A percentile compares a stretch with the other conserved stretches of the same genome.
These are phyloP conservation scores for Closterium sp. DNA, from an alignment of 139 green algal species.

Conservation along the genomic window DNA sequence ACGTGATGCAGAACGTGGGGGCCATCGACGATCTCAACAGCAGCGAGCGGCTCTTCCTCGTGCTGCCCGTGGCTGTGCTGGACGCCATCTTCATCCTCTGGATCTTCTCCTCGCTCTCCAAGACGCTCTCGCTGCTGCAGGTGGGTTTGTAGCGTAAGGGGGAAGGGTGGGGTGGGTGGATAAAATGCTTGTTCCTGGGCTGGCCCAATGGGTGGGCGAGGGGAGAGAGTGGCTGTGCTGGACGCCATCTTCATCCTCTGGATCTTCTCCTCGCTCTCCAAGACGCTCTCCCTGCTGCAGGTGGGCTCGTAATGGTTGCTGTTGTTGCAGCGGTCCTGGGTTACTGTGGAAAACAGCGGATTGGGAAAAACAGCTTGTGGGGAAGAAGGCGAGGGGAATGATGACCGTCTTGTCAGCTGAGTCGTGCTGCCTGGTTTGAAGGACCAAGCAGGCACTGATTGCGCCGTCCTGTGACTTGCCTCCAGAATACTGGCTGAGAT, in stretches of 20 bases:
- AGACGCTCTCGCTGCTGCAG: constrained; percentile 62
- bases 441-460: too few relatives aligned
- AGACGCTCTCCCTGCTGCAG: neutral
- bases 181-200: neutral
- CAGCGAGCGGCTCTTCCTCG: constrained; percentile 55
- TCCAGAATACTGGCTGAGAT: too few relatives aligned
- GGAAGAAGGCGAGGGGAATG: too few relatives aligned
- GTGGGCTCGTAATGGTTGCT: neutral
- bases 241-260: constrained; percentile 72
- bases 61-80: constrained; percentile 65
- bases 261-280: constrained; percentile 60
- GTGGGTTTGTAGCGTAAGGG: constrained; percentile 18
- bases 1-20: constrained; percentile 66
- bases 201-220: neutral
- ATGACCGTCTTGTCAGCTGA: too few relatives aligned
- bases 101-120: constrained; percentile 71
- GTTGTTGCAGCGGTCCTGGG: too few relatives aligned
- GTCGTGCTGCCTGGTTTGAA: too few relatives aligned
- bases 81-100: constrained; percentile 73
- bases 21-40: constrained; percentile 64
- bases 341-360: too few relatives aligned
- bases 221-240: constrained; percentile 55
- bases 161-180: too few relatives aligned
- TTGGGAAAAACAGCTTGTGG: too few relatives aligned
- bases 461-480: too few relatives aligned